Evolutionary conservation across 2,329 filamentous ascomycete species (phyloP).

Genomic region (Fusarium nematophilum): DNA sequence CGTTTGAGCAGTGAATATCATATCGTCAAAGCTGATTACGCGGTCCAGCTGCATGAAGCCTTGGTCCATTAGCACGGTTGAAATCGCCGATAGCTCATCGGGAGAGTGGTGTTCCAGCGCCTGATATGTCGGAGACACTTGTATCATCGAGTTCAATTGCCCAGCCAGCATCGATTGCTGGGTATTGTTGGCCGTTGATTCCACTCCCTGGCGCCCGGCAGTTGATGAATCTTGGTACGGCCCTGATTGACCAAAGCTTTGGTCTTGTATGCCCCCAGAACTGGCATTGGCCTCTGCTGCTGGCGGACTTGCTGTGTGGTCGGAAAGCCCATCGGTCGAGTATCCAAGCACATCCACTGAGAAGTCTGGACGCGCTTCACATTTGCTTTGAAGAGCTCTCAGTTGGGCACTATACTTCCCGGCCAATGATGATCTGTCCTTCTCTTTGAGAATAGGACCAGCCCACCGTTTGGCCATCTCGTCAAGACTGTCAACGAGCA

Average conservation of each 20-base stretch:
- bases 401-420: conserved; percentile 25
- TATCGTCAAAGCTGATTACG: conserved; percentile 51
- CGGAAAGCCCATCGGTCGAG: conserved; percentile 18
- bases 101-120: conserved; percentile 18
- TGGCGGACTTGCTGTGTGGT: rapidly evolving
- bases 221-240: neutral
- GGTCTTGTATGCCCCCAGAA: neutral
- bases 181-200: neutral
- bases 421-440: neutral
- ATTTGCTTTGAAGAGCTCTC: conserved; percentile 10
- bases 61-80: conserved; percentile 47
- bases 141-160: conserved; percentile 17
- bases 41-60: conserved; percentile 48
- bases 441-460: conserved; percentile 16
- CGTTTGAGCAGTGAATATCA: conserved; percentile 45
- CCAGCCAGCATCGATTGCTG: neutral
- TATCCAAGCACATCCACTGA: conserved; percentile 29
- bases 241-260: rapidly evolving
- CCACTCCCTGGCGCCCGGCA: neutral
- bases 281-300: rapidly evolving
- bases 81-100: conserved; percentile 46
- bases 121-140: conserved; percentile 18
- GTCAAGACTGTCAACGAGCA: conserved; percentile 44
- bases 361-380: conserved; percentile 2
- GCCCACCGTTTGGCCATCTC: conserved; percentile 46